Evolutionary conservation across 192 early-diverging fungal species (phyloP).

Genomic region (Coemansia reversa): DNA sequence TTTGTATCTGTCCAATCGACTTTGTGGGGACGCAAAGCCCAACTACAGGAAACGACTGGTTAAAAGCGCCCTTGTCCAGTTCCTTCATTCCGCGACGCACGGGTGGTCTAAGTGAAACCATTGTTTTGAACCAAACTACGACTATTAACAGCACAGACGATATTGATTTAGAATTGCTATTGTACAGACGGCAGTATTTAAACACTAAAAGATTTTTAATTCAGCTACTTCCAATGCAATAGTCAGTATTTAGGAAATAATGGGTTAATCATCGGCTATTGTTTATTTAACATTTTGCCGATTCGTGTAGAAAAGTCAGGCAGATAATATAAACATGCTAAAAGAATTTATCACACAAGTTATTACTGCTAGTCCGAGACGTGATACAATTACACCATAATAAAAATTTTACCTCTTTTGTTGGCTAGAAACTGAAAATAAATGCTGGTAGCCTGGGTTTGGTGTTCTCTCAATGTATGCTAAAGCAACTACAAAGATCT

Average conservation of each 20-base stretch:
- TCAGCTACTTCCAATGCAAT: not conserved
- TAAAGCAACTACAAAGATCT: no score
- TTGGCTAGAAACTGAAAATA: no score
- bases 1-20: slow-evolving; percentile 56
- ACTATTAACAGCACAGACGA: not conserved
- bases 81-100: slow-evolving; percentile 65
- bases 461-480: no score
- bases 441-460: no score
- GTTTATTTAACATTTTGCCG: not conserved
- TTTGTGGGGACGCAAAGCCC: slow-evolving; percentile 67
- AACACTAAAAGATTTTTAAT: not conserved
- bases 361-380: no score
- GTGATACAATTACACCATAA: no score
- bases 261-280: not conserved
- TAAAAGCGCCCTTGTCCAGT: slow-evolving; percentile 69
- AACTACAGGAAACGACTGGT: slow-evolving; percentile 57
- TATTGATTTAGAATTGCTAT: not conserved
- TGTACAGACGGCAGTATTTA: not conserved
- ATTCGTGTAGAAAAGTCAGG: not conserved
- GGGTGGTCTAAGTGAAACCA: slow-evolving; percentile 56
- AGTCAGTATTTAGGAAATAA: not conserved
- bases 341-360: no score
- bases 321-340: no score
- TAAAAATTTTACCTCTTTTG: no score
- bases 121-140: not conserved